Evolutionary conservation across 306 rosid genomes (phyloP).

Genomic region (Vigna nakashimae): DNA sequence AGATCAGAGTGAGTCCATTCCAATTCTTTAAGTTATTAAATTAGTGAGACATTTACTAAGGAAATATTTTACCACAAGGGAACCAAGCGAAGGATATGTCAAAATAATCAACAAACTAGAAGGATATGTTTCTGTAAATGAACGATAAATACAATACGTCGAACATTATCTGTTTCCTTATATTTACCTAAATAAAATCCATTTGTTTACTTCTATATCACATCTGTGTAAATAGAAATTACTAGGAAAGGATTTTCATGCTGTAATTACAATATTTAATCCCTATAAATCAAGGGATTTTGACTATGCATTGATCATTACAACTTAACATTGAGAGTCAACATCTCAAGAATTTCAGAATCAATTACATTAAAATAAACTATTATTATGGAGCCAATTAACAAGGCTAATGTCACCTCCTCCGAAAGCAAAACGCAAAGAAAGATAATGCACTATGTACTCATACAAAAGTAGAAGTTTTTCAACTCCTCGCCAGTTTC

Average conservation of each 20-base stretch:
- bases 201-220: not conserved
- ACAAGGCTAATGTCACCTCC: not conserved
- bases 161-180: not conserved
- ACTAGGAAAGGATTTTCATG: not conserved
- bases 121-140: constrained; percentile 21
- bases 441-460: not conserved
- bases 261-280: not conserved
- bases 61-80: too few relatives aligned
- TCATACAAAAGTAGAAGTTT: not conserved
- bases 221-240: not conserved
- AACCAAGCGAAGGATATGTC: not conserved
- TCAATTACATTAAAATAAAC: not conserved
- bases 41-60: too few relatives aligned
- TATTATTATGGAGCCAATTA: not conserved
- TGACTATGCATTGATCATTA: too few relatives aligned
- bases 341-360: not conserved
- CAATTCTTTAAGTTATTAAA: too few relatives aligned
- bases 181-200: not conserved
- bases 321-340: too few relatives aligned
- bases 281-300: too few relatives aligned
- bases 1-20: too few relatives aligned
- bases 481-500: not conserved
- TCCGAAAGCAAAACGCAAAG: not conserved
- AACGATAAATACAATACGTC: not conserved
- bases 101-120: constrained; percentile 38